Evolutionary conservation across 208 protist species (phyloP), one percentile per base, ranked within the genome.

Genomic region (Phytomonas sp.): DNA sequence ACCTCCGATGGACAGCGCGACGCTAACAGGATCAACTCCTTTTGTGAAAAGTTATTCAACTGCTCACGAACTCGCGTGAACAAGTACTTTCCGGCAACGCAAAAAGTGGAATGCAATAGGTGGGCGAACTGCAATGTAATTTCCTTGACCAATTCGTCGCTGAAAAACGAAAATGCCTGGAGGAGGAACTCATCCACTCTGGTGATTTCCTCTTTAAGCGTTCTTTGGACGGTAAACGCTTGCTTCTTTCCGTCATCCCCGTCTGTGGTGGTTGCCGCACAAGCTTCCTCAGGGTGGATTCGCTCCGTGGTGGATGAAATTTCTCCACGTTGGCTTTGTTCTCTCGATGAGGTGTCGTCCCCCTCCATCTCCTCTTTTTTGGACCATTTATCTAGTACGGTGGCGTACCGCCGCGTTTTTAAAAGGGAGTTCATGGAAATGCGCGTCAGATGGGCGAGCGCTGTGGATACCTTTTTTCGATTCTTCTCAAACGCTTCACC

Each of bases 11-110:
- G 83, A 63, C 89, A 93, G 42, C 78, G 72, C 16, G 75, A 61
- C 0, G 77, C 82, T n/a, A 92, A 70, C 31, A 75, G 74, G 26
- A 95, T 76, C 31, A 95, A 67, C 34, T 95, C 88, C 61, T 37
- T 37, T 56, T 65, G 33, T 60, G 45, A 56, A 56, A 56, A 56
- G 16, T 56, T 16, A 56, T 56, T 16, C 45, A 56, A 26, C 45
- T 56, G 45, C 23, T 26, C 45, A 26, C 45, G 0, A 5, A 26
- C 45, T 5, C 45, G 45, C 26, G 45, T 26, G 45, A 56, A 56
- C 19, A 56, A 26, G 45, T 56, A 56, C 26, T 56, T 26, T 5
- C 45, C 26, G 23, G 45, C 45, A 26, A 5, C 19, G 16, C 45
- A 26, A 56, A 56, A 56, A 26, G 26, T 6, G 19, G 45, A 19